These are phyloP conservation scores for Mortierella sp. DNA, from an alignment of 371 early-diverging fungal species.

Conservation along the genomic window DNA sequence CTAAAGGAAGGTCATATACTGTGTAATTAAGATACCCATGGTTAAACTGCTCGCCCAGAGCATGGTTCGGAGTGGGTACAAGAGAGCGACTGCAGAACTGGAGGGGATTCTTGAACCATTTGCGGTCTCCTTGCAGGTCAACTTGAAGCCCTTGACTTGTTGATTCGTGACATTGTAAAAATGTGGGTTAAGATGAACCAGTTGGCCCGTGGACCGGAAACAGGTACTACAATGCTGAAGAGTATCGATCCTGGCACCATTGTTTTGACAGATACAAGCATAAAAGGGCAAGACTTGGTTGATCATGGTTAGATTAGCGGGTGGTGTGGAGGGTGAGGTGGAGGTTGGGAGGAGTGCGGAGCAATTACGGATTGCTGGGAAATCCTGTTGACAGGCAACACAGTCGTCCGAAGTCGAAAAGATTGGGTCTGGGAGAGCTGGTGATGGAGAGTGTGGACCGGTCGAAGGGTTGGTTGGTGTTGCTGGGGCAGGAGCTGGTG, in stretches of 20 bases:
- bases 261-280: constrained; percentile 25
- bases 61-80: neutral
- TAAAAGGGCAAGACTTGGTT: constrained; percentile 33
- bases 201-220: constrained; percentile 36
- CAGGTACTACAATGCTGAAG: constrained; percentile 28
- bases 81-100: constrained; percentile 4
- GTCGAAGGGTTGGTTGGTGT: neutral
- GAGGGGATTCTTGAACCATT: constrained; percentile 20
- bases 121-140: constrained; percentile 24
- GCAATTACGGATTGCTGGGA: constrained; percentile 22
- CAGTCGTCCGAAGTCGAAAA: constrained; percentile 33
- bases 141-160: constrained; percentile 19
- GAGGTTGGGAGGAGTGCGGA: constrained; percentile 18
- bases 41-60: too few species aligned
- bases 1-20: too few species aligned
- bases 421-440: constrained; percentile 25
- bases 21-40: too few species aligned
- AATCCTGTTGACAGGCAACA: constrained; percentile 27
- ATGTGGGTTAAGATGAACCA: constrained; percentile 13
- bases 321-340: neutral
- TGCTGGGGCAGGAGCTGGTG: neutral
- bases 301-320: constrained; percentile 34
- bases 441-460: neutral
- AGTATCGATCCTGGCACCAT: constrained; percentile 8
- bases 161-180: constrained; percentile 33